Evolutionary conservation across 2,329 filamentous ascomycete species (phyloP).

Genomic region (Myriosclerotinia scirpicola): DNA sequence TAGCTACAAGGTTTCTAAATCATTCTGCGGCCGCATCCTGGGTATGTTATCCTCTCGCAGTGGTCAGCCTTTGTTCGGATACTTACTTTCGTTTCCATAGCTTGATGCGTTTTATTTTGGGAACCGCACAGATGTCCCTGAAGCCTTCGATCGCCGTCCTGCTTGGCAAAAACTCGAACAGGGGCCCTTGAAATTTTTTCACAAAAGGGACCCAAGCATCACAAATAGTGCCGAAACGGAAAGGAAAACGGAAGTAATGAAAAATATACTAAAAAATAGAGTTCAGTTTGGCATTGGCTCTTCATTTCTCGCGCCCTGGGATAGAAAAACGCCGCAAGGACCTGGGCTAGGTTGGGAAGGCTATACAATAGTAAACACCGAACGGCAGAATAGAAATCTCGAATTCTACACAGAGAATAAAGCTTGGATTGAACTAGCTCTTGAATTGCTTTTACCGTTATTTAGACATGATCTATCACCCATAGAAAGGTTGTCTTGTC

Average conservation of each 20-base stretch:
- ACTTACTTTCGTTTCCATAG: neutral
- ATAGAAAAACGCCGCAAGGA: neutral
- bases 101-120: constrained; percentile 9
- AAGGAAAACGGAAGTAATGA: neutral
- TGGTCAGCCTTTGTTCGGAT: neutral
- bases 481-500: neutral
- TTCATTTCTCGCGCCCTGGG: neutral
- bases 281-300: constrained; percentile 10
- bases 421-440: constrained; percentile 5
- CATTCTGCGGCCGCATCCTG: constrained; percentile 6
- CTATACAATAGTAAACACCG: neutral
- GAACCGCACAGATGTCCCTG: neutral
- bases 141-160: neutral
- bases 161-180: constrained; percentile 6
- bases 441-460: constrained; percentile 3
- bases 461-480: constrained; percentile 12
- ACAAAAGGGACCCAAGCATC: neutral
- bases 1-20: neutral
- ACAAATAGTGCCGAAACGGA: neutral
- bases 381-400: neutral
- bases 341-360: neutral
- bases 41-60: constrained; percentile 2
- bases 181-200: constrained; percentile 2
- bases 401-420: constrained; percentile 5
- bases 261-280: neutral